These are phyloP conservation scores for Canariomyces notabilis DNA, from an alignment of 2,329 filamentous ascomycete genomes.

Conservation along the genomic window DNA sequence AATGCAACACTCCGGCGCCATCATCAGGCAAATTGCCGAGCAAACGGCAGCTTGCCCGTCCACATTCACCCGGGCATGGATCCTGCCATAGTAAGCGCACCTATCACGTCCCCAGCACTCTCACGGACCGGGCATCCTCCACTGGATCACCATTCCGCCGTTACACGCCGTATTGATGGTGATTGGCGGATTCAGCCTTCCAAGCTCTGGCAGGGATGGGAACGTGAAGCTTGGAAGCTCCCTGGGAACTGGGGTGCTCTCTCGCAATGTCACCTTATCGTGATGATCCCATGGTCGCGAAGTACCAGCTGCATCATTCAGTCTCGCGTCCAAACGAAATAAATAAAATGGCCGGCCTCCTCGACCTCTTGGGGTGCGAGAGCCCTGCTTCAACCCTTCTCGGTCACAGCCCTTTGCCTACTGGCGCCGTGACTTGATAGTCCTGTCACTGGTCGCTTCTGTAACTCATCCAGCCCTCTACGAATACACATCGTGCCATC, in stretches of 20 bases:
- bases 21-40: constrained; percentile 12
- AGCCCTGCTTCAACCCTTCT: too few species aligned
- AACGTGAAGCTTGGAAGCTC: neutral
- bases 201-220: neutral
- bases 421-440: neutral
- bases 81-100: constrained; percentile 9
- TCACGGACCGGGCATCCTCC: neutral
- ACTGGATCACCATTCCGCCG: neutral
- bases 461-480: neutral
- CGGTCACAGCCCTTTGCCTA: neutral
- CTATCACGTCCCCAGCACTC: constrained; percentile 3
- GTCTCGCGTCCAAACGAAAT: too few species aligned
- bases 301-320: neutral
- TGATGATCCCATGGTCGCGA: neutral
- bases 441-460: neutral
- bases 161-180: neutral
- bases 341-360: neutral
- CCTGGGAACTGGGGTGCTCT: neutral
- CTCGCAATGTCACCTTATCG: neutral
- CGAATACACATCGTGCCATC: neutral
- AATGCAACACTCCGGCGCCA: neutral
- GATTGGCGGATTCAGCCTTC: constrained; percentile 9
- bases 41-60: constrained; percentile 9
- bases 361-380: too few species aligned
- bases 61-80: neutral